Conservation (phyloP, 352 stramenopile species). For the Globisporangium barbulae region DNA sequence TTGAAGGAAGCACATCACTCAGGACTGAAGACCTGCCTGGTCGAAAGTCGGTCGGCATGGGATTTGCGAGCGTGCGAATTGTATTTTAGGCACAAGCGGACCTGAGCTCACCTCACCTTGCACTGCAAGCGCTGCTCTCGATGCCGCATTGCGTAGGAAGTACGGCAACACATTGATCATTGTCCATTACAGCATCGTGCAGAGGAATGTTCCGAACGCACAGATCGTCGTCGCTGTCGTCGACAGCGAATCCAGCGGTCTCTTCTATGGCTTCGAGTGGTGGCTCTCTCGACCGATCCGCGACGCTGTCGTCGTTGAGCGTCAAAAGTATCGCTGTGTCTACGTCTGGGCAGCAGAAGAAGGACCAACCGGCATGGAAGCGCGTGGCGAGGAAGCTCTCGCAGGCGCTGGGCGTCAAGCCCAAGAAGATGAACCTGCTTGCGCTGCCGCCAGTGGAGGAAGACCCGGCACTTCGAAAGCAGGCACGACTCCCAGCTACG, state of each 20-base stretch:
- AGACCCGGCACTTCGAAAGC: neutral
- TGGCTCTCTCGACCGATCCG: neutral
- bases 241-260: neutral
- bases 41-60: too few relatives aligned
- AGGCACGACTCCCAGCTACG: neutral
- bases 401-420: constrained; percentile 2
- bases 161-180: neutral
- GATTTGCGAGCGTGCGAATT: neutral
- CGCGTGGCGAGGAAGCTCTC: constrained; percentile 14
- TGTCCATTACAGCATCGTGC: neutral
- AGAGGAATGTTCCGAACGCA: neutral
- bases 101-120: neutral
- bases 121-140: neutral
- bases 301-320: constrained; percentile 6
- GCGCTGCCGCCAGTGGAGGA: neutral
- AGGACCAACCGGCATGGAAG: constrained; percentile 12
- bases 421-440: constrained; percentile 2
- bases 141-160: neutral
- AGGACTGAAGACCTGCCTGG: too few relatives aligned
- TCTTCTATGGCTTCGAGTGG: neutral
- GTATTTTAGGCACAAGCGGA: neutral
- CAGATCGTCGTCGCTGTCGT: constrained; percentile 1
- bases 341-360: neutral
- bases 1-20: too few relatives aligned
- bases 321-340: neutral